Evolutionary conservation across 2,329 filamentous ascomycete genomes (phyloP).

Genomic region (Coniochaeta hoffmannii): DNA sequence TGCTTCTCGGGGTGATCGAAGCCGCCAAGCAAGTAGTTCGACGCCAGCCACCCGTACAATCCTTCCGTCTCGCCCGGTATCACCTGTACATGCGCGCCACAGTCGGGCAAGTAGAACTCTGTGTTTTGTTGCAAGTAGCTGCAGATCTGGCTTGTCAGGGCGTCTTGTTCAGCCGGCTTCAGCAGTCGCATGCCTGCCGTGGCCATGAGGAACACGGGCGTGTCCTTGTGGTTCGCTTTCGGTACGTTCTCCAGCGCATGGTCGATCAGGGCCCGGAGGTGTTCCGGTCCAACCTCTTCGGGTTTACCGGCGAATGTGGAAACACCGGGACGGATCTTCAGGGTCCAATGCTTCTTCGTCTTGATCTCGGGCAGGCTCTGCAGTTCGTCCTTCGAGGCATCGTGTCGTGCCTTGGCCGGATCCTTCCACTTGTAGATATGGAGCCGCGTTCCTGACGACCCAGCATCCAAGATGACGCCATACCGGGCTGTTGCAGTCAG

Average conservation of each 20-base stretch:
- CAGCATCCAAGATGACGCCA: constrained; percentile 94
- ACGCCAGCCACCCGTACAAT: constrained; percentile 93
- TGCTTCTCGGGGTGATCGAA: constrained; percentile 74
- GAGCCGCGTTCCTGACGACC: constrained; percentile 91
- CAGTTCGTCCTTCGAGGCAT: constrained; percentile 52
- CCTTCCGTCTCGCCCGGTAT: constrained; percentile 95
- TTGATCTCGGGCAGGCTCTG: constrained; percentile 70
- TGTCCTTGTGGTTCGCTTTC: constrained; percentile 66
- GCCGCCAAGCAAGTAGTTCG: constrained; percentile 88
- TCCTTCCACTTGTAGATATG: constrained; percentile 95
- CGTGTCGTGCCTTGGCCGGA: constrained; percentile 55
- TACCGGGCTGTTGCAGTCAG: constrained; percentile 51
- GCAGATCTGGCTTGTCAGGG: constrained; percentile 72
- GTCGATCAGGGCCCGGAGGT: constrained; percentile 71
- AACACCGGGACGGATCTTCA: constrained; percentile 90
- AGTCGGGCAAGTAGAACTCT: constrained; percentile 82
- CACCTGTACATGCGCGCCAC: constrained; percentile 80
- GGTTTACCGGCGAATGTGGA: constrained; percentile 81
- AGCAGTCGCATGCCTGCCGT: constrained; percentile 92
- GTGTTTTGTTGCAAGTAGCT: constrained; percentile 71
- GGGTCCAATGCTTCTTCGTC: constrained; percentile 80
- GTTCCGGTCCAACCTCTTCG: constrained; percentile 68
- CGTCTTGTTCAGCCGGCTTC: constrained; percentile 61
- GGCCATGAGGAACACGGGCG: constrained; percentile 89
- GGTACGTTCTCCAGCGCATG: constrained; percentile 79